phyloP scores from a whole-genome alignment of 2,329 filamentous ascomycete species.

The Beauveria medogensis region DNA sequence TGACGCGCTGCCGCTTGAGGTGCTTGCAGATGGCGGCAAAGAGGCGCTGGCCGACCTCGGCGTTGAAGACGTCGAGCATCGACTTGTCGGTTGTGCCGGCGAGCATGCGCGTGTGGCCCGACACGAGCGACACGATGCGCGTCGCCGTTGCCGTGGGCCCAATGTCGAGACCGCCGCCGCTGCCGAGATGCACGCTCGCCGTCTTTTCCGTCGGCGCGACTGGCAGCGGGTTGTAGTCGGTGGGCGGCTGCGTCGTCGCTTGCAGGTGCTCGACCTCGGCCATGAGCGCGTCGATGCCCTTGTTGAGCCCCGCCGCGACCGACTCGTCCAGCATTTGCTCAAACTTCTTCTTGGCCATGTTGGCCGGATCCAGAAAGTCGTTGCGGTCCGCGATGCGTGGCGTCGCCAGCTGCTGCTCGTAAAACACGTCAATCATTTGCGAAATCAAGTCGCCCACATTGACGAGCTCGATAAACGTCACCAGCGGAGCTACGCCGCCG shows the following conservation, averaged over 20 bases:
- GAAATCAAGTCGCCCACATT: constrained; percentile 97
- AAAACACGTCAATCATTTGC: constrained; percentile 98
- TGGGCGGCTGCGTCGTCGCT: constrained; percentile 75
- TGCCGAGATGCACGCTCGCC: constrained; percentile 16
- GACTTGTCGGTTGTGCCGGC: constrained; percentile 94
- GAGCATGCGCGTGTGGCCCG: constrained; percentile 85
- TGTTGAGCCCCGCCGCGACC: constrained; percentile 90
- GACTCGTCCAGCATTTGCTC: constrained; percentile 98
- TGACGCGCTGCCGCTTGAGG: constrained; percentile 89
- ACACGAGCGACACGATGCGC: constrained; percentile 76
- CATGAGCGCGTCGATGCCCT: constrained; percentile 97
- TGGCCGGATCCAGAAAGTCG: constrained; percentile 87
- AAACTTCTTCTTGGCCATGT: constrained; percentile 94
- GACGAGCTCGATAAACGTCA: constrained; percentile 93
- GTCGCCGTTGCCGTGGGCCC: constrained; percentile 73
- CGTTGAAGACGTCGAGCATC: constrained; percentile 97
- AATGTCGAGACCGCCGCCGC: constrained; percentile 31
- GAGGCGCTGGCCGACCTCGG: constrained; percentile 87
- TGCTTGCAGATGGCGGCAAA: constrained; percentile 95
- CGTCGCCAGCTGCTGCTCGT: constrained; percentile 83
- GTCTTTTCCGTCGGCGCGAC: constrained; percentile 17
- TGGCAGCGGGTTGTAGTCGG: constrained; percentile 74
- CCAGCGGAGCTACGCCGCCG: constrained; percentile 65
- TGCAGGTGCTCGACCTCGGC: constrained; percentile 95
- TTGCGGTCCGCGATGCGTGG: constrained; percentile 81